Evolutionary conservation across 148 eudicot genomes (phyloP).

Genomic region (Nepenthes gracilis): DNA sequence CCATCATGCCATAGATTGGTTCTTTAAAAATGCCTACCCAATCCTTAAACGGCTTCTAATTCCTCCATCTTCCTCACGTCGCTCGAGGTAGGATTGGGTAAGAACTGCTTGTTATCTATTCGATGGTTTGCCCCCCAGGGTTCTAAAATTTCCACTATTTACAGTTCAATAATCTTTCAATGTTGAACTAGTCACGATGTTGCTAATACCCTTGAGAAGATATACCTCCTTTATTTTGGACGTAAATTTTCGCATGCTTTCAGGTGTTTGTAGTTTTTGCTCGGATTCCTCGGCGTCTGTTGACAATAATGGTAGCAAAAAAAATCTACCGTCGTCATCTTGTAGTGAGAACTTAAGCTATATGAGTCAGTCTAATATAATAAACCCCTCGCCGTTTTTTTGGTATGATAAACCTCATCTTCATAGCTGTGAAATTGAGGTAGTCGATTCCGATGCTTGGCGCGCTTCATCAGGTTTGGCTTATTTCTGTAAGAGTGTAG

Average conservation of each 20-base stretch:
- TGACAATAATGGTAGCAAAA: not conserved
- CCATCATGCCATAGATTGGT: too few relatives aligned
- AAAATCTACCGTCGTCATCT: too few relatives aligned
- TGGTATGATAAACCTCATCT: constrained; percentile 13
- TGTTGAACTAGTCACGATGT: not conserved
- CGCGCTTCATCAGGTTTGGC: constrained; percentile 48
- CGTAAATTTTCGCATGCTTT: not conserved
- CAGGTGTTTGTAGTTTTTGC: not conserved
- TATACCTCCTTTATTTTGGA: not conserved
- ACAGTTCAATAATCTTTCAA: too few relatives aligned
- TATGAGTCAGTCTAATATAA: constrained; percentile 9
- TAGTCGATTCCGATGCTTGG: constrained; percentile 71
- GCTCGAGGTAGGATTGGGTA: too few relatives aligned
- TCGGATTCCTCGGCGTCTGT: not conserved
- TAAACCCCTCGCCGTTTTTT: constrained; percentile 26
- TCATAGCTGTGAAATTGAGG: constrained; percentile 34
- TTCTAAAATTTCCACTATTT: too few relatives aligned
- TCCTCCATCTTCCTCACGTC: too few relatives aligned
- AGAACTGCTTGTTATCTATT: too few relatives aligned
- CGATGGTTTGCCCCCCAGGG: too few relatives aligned
- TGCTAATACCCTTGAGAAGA: not conserved
- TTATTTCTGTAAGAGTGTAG: constrained; percentile 24
- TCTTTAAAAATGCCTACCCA: too few relatives aligned
- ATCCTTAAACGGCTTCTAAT: too few relatives aligned
- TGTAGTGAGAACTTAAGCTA: not conserved